A percentile compares a stretch with the other conserved stretches of the same genome.
These are phyloP conservation scores for Auricularia sp. DNA, from an alignment of 768 basidiomycete species.

Conservation along the genomic window DNA sequence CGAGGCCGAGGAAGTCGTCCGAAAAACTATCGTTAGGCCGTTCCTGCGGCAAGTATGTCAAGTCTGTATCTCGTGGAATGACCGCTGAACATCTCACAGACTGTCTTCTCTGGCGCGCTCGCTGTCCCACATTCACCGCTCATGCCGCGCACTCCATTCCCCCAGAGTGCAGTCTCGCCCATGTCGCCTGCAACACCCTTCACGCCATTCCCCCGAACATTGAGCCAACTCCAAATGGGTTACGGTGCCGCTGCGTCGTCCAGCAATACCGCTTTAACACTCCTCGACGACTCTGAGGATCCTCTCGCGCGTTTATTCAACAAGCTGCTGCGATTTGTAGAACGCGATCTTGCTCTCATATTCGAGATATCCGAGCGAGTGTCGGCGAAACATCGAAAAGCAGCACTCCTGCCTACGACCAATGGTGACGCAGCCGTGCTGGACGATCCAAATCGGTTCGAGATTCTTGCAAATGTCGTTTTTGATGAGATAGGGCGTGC, in stretches of 20 bases:
- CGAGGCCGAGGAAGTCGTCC: slow-evolving; percentile 81
- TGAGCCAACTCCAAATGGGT: slow-evolving; percentile 21
- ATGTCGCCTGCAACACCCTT: slow-evolving; percentile 46
- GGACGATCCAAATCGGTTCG: slow-evolving; percentile 39
- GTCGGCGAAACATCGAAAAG: slow-evolving; percentile 32
- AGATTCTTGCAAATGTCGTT: slow-evolving; percentile 79
- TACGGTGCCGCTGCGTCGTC: slow-evolving; percentile 15
- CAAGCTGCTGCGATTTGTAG: slow-evolving; percentile 70
- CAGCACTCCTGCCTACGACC: slow-evolving; percentile 5
- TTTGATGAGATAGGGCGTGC: slow-evolving; percentile 78
- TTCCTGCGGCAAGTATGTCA: slow-evolving; percentile 65
- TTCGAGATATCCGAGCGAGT: slow-evolving; percentile 71
- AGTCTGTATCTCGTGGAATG: neutral
- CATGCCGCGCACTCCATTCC: slow-evolving; percentile 66
- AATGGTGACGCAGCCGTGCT: slow-evolving; percentile 9
- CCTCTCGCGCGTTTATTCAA: slow-evolving; percentile 72
- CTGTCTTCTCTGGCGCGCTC: slow-evolving; percentile 63
- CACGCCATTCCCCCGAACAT: slow-evolving; percentile 38
- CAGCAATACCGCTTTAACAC: slow-evolving; percentile 29
- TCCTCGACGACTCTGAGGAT: slow-evolving; percentile 59
- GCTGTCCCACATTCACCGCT: slow-evolving; percentile 63
- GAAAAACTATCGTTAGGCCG: slow-evolving; percentile 56
- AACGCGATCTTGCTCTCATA: slow-evolving; percentile 60
- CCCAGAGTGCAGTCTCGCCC: slow-evolving; percentile 32
- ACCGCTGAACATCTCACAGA: slow-evolving; percentile 33